Base-by-base conservation (phyloP, 2,329 filamentous ascomycete genomes). In the Fusarium duplospermum region DNA sequence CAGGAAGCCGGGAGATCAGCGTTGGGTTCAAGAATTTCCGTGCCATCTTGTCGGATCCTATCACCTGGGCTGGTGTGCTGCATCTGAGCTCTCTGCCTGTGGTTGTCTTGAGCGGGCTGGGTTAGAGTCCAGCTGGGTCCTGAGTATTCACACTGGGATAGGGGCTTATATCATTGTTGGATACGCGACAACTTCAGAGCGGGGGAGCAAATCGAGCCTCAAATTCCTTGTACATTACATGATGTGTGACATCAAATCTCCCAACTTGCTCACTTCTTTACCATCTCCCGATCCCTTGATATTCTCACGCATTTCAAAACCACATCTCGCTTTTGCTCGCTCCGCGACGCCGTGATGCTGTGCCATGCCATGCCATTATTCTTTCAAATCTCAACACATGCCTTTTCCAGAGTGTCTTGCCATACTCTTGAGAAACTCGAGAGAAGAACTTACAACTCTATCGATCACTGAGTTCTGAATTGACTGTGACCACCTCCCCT, bases 11-110 rank as follows among this genome's bases (percentile, higher is more conserved):
- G 3, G 66, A 73, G 20, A 42, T 64, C 18, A 69, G 66, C 9
- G 35, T 69, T 33, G 75, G 73, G 3, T 78, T 77, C 59, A 57
- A 60, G 27, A 78, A 78, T 54, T 76, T 78, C 24, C 38, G 64
- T 2, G 47, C 47, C 11, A 60, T 75, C 2, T 38, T 78, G 3
- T 74, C 68, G 3, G 68, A 70, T 35, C 69, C 67, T 14, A 58
- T 63, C 16, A 74, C 64, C 18, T 78, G 76, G 76, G 56, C 58
- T 8, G 70, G 70, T 1, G 54, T 57, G 13, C 14, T 71, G 6
- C 66, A 68, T 5, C 29, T 76, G 50, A 38, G 66, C 11, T 64
- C 50, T 9, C 33, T 76, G 35, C 76, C 73, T 2, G 20, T 74
- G 29, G 24, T 70, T 18, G 45, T 74, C 33, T 38, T 78, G 16